These are phyloP conservation scores for Penicillium chermesinum DNA, from an alignment of 495 filamentous ascomycete genomes.

Conservation along the genomic window DNA sequence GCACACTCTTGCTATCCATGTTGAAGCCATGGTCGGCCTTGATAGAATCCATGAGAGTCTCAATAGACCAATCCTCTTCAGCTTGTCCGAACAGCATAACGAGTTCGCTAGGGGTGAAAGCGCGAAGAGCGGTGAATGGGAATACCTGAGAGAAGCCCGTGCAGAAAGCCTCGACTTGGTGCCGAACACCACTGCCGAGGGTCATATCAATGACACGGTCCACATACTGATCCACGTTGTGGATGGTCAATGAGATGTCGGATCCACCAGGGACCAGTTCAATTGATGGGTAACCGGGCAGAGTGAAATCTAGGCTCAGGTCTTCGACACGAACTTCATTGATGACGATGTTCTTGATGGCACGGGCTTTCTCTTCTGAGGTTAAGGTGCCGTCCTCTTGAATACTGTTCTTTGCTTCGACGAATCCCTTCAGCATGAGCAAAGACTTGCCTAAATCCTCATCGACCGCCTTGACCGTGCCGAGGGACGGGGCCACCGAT, in stretches of 20 bases:
- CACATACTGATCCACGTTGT: conserved; percentile 84
- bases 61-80: conserved; percentile 96
- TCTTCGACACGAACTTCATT: conserved; percentile 79
- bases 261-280: conserved; percentile 74
- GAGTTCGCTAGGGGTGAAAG: conserved; percentile 95
- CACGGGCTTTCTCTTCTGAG: conserved; percentile 62
- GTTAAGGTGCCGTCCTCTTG: conserved; percentile 62
- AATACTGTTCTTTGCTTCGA: conserved; percentile 71
- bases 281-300: conserved; percentile 88
- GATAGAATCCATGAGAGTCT: conserved; percentile 96
- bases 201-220: conserved; percentile 90
- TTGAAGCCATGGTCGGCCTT: conserved; percentile 99
- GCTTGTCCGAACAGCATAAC: conserved; percentile 92
- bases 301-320: conserved; percentile 84
- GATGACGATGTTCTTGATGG: conserved; percentile 61
- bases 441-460: conserved; percentile 78
- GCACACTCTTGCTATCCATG: conserved; percentile 96
- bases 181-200: conserved; percentile 76
- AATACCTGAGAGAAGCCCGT: conserved; percentile 94
- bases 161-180: conserved; percentile 88
- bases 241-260: conserved; percentile 70
- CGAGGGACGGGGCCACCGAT: conserved; percentile 77
- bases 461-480: conserved; percentile 89
- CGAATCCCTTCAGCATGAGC: conserved; percentile 84
- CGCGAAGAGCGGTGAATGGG: conserved; percentile 83